Base-by-base conservation (phyloP, 2,329 filamentous ascomycete species). In the Penicillium palitans region DNA sequence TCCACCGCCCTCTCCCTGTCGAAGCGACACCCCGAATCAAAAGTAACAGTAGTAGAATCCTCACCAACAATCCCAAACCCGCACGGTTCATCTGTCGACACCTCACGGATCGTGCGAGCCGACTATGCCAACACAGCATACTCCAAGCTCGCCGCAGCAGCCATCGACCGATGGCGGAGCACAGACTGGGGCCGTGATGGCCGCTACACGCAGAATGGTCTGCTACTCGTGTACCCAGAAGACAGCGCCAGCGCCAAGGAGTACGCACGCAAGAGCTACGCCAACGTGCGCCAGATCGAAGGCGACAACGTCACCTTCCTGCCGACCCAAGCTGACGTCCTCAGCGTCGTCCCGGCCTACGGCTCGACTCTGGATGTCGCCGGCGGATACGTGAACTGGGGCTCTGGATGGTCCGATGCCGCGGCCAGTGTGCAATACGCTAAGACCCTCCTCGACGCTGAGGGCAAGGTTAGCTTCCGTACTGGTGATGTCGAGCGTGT, bases 91-190 rank as follows among this genome's bases (percentile, higher is more conserved):
- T 84, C 81, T 61, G 81, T 87, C 60, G 85, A 88, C 70, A 79
- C 79, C 46, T 86, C 83, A 24, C 84, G 85, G 56, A 87, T 87
- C 63, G 80, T 88, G 50, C 81, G 85, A 35, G 82, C 87, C 39
- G 93, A 98, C 80, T 98, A 98, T 71, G 87, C 90, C 6, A 87
- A 93, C 70, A 78, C 84, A 0, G 84, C 87, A 24, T 98, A 98
- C 75, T 84, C 91, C 6, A 78, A 81, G 17, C 85, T 98, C 46
- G 91, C 88, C 21, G 81, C 84, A 19, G 79, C 85, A 37, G 91
- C 92, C 1, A 89, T 90, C 68, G 74, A 80, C 87, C 90, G 85
- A 88, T 66, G 81, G 81, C 66, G 84, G 83, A 72, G 74, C 47
- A 76, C 75, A 13, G 72, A 71, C 60, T 80, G 77, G 77, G 78